phyloP scores from a whole-genome alignment of 1,139 yeast genomes.

The Petasospora rhodanensis region DNA sequence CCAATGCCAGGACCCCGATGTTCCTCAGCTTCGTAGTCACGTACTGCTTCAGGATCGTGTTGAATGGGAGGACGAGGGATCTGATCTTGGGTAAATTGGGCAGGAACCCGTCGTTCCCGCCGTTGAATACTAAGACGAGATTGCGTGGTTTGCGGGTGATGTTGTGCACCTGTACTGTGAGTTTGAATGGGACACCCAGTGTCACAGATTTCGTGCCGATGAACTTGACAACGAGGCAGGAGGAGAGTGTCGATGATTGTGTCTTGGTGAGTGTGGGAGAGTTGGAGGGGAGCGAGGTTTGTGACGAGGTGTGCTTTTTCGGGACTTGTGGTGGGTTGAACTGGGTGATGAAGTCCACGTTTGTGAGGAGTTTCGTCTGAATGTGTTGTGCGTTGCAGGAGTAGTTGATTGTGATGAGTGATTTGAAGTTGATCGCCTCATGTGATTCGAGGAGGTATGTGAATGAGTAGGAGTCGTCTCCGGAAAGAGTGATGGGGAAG shows the following conservation, averaged over 20 bases:
- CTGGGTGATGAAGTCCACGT: slow-evolving; percentile 43
- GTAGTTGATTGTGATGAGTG: slow-evolving; percentile 23
- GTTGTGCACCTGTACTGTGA: slow-evolving; percentile 70
- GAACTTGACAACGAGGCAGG: slow-evolving; percentile 57
- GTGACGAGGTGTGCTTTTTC: too few relatives aligned
- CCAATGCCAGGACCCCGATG: slow-evolving; percentile 53
- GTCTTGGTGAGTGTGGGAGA: slow-evolving; percentile 2
- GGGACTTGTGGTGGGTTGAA: slow-evolving; percentile 30
- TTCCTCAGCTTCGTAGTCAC: slow-evolving; percentile 35
- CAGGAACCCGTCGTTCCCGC: slow-evolving; percentile 29
- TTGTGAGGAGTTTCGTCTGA: slow-evolving; percentile 59
- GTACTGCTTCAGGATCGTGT: slow-evolving; percentile 31
- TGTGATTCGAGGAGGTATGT: slow-evolving; percentile 39
- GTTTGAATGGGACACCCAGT: slow-evolving; percentile 55
- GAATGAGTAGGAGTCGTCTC: slow-evolving; percentile 34
- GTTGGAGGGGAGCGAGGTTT: slow-evolving; percentile 1
- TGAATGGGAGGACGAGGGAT: slow-evolving; percentile 18
- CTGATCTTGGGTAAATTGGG: slow-evolving; percentile 29
- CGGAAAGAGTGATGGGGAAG: slow-evolving; percentile 29
- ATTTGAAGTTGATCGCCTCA: slow-evolving; percentile 16
- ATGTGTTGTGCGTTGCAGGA: slow-evolving; percentile 32
- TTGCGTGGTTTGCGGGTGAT: slow-evolving; percentile 43
- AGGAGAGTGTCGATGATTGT: slow-evolving; percentile 24
- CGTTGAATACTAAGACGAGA: slow-evolving; percentile 29
- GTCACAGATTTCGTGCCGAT: slow-evolving; percentile 58